phyloP scores from a whole-genome alignment of 768 basidiomycete species.

The Cubamyces sp. region DNA sequence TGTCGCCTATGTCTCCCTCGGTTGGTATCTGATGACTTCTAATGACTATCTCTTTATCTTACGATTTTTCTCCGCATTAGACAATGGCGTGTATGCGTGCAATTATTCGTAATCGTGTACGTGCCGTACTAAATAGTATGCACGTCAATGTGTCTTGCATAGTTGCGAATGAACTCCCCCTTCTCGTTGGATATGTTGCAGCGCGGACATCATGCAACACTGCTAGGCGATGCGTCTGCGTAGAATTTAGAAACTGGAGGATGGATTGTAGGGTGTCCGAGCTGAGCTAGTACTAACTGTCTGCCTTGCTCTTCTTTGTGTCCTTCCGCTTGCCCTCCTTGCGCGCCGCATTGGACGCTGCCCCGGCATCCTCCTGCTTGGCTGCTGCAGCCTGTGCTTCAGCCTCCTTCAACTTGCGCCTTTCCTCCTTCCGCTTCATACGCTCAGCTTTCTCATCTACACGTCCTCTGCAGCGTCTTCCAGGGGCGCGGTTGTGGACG shows the following conservation, averaged over 20 bases:
- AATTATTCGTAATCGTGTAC: too few relatives aligned
- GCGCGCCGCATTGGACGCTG: constrained; percentile 21
- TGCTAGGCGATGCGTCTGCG: too few relatives aligned
- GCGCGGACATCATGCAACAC: not conserved
- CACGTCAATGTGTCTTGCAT: not conserved
- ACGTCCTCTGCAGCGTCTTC: not conserved
- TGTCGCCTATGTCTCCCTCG: constrained; percentile 15
- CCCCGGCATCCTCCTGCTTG: constrained; percentile 14
- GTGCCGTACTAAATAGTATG: not conserved
- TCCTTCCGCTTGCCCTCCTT: constrained; percentile 33
- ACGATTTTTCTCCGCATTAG: constrained; percentile 6
- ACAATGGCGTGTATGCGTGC: not conserved
- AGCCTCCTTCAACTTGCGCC: constrained; percentile 27
- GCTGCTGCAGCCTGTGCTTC: constrained; percentile 20
- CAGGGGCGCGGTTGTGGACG: constrained; percentile 14
- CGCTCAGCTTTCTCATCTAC: constrained; percentile 24
- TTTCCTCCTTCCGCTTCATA: constrained; percentile 34
- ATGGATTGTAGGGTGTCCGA: not conserved
- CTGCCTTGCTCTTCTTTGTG: constrained; percentile 27
- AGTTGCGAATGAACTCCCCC: not conserved
- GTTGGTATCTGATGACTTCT: constrained; percentile 27
- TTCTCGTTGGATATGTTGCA: not conserved
- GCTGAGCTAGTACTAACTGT: constrained; percentile 3
- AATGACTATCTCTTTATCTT: constrained; percentile 25
- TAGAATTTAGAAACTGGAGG: too few relatives aligned